A percentile compares a stretch with the other conserved stretches of the same genome.
These are phyloP conservation scores for Mortierella sp. DNA, from an alignment of 371 early-diverging fungal genomes.

Conservation along the genomic window DNA sequence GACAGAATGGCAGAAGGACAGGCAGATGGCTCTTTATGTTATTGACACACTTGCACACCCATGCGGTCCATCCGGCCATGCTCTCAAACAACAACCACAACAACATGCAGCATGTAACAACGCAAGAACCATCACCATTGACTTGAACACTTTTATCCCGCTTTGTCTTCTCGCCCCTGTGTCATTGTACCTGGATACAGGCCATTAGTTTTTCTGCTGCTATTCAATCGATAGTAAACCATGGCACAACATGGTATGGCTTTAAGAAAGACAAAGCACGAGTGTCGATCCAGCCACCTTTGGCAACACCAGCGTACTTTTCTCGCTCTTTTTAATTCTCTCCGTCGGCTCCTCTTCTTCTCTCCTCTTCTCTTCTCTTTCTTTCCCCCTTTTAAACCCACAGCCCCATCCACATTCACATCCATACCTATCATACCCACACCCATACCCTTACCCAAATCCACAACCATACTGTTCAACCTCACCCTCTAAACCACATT, in stretches of 20 bases:
- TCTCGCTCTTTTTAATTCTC: background rate
- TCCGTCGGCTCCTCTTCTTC: background rate
- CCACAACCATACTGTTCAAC: background rate
- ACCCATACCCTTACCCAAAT: background rate
- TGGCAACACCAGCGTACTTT: background rate
- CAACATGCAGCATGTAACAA: no score
- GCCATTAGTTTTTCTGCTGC: no score
- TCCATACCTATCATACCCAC: background rate
- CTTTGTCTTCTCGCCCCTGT: background rate
- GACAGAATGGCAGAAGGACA: no score
- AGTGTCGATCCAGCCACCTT: background rate
- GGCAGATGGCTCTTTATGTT: background rate
- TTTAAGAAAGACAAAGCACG: background rate
- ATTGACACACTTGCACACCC: background rate
- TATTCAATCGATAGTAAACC: background rate
- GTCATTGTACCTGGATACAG: background rate
- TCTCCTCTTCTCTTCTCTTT: background rate
- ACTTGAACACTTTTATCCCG: background rate
- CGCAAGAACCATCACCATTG: background rate
- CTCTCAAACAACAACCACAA: background rate
- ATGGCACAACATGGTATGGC: no score
- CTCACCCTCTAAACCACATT: background rate
- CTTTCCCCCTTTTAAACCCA: background rate
- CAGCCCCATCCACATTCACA: background rate
- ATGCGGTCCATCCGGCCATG: constrained; percentile 3